Evolutionary conservation across 129 eudicot genomes (phyloP).

Genomic region (Lactuca sativa): DNA sequence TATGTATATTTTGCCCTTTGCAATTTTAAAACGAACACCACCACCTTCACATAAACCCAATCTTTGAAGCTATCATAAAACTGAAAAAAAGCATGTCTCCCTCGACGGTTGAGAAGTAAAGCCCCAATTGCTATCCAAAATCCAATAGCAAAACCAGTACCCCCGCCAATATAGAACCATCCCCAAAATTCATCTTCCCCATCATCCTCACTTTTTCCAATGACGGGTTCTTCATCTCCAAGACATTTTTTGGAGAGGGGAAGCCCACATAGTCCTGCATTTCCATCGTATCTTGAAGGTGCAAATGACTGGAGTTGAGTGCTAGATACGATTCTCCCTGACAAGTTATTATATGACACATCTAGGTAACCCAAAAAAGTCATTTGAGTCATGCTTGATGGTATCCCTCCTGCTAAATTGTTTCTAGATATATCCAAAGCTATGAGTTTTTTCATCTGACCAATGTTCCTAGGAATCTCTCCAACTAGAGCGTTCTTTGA

Average conservation of each 20-base stretch:
- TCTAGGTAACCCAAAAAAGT: not conserved
- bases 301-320: constrained; percentile 10
- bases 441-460: not conserved
- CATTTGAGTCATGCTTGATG: not conserved
- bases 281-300: constrained; percentile 8
- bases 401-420: not conserved
- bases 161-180: not conserved
- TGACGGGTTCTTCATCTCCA: not conserved
- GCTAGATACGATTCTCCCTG: constrained; percentile 11
- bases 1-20: not conserved
- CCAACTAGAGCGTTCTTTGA: not conserved
- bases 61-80: not conserved
- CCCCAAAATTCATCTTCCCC: not conserved
- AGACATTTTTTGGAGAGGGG: not conserved
- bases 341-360: not conserved
- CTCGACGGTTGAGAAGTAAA: not conserved
- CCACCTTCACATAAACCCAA: not conserved
- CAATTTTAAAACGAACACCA: not conserved
- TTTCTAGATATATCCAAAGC: not conserved
- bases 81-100: not conserved
- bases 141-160: not conserved
- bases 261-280: constrained; percentile 12
- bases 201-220: not conserved
- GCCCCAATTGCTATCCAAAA: not conserved
- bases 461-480: not conserved